Base-by-base conservation (phyloP, 2,329 filamentous ascomycete species). In the Cyanodermella asteris region DNA sequence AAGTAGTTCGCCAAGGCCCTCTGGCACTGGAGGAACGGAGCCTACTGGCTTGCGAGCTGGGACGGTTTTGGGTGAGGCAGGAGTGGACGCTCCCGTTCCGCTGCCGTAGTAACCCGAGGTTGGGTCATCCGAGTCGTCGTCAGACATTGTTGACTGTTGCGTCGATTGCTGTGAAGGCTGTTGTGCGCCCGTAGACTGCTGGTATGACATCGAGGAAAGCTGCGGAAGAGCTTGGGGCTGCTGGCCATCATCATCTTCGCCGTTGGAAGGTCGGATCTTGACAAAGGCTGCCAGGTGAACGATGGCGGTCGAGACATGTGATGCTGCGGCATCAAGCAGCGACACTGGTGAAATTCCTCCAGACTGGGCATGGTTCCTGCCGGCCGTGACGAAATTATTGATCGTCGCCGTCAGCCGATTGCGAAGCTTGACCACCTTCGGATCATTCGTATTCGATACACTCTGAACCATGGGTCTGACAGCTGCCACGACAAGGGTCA, bases 381-480 rank as follows among this genome's bases (percentile, higher is more conserved):
- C 74, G 2, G 84, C 80, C 3, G 84, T 94, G 40, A 94, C 93
- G 29, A 97, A 59, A 41, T 84, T 87, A 56, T 94, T 94, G 24
- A 87, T 82, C 2, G 84, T 91, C 3, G 74, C 73, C n/a, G 81
- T 90, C 3, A 94, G 74, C 30, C 73, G 72, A 24, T 66, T 63
- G 49, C 78, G 90, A 31, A 90, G 60, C 45, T 72, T 80, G 18
- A 63, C 63, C 15, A 43, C 45, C 32, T 65, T 61, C 18, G 50
- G 59, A 2, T 56, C 47, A 7, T 53, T 47, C 8, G 62, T 55
- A 23, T 64, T 59, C 26, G 72, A 69, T 15, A 91, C 65, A 36
- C 87, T 80, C 39, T 76, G 74, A 13, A 75, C 81, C 36, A 97
- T 84, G 31, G 71, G 67, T 30, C 82, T 72, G 25, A 93, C 77